phyloP scores from a whole-genome alignment of 192 early-diverging fungal genomes.

The Phycomyces blakesleeanus region DNA sequence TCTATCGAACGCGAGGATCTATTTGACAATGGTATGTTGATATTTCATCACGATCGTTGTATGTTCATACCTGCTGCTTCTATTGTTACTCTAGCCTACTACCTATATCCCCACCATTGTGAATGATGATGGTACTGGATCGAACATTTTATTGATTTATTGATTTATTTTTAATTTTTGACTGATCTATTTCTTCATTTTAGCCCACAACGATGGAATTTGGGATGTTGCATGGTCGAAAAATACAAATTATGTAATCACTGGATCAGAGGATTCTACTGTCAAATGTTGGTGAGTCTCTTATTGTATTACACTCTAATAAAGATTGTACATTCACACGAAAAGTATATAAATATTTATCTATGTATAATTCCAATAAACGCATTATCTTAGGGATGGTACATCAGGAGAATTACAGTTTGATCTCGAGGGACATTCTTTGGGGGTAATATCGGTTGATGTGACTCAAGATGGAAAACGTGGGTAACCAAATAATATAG shows the following conservation, averaged over 20 bases:
- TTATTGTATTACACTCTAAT: no score
- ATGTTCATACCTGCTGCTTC: not conserved
- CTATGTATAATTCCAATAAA: not conserved
- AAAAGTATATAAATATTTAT: not conserved
- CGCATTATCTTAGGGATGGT: slow-evolving; percentile 48
- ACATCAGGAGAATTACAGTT: slow-evolving; percentile 48
- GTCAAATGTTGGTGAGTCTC: slow-evolving; percentile 71
- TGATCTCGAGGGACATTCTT: slow-evolving; percentile 70
- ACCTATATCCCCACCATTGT: slow-evolving; percentile 47
- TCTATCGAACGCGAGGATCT: not conserved
- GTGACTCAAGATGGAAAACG: slow-evolving; percentile 52
- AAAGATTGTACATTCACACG: not conserved
- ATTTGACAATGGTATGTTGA: not conserved
- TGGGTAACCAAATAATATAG: slow-evolving; percentile 22
- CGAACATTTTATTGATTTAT: not conserved
- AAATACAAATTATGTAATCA: slow-evolving; percentile 60
- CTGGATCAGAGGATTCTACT: slow-evolving; percentile 75
- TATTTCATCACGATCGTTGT: not conserved
- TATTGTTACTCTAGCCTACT: slow-evolving; percentile 38
- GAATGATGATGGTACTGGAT: slow-evolving; percentile 40
- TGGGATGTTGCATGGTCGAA: slow-evolving; percentile 80
- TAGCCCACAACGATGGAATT: slow-evolving; percentile 81
- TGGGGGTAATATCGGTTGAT: slow-evolving; percentile 76
- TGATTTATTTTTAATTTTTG: no score
- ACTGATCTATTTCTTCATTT: not conserved